Evolutionary conservation across 2,329 filamentous ascomycete genomes (phyloP).

Genomic region (Blastomyces emzantsi): DNA sequence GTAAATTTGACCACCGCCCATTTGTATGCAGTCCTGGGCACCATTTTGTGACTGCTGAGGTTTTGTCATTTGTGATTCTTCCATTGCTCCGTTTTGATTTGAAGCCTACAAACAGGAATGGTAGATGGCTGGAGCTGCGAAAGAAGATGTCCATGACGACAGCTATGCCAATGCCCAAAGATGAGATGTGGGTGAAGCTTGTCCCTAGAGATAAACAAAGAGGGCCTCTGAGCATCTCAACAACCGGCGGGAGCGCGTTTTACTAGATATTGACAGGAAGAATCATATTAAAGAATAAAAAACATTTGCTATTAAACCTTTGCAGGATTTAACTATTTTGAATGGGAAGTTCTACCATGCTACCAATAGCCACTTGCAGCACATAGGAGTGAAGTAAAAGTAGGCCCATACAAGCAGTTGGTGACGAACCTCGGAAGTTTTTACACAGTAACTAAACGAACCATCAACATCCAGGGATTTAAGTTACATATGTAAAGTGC

Average conservation of each 20-base stretch:
- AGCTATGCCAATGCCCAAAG: neutral
- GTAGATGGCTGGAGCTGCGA: neutral
- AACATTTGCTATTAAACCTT: neutral
- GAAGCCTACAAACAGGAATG: neutral
- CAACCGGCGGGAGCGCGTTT: neutral
- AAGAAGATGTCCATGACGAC: neutral
- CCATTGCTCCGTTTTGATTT: neutral
- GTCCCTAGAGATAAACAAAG: neutral
- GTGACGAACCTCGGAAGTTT: neutral
- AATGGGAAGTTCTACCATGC: neutral
- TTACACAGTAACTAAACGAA: no score
- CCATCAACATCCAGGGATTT: no score
- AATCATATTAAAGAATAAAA: neutral
- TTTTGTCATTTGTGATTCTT: conserved; percentile 22
- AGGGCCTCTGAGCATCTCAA: neutral
- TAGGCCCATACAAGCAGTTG: neutral
- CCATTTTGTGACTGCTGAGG: no score
- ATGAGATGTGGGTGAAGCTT: neutral
- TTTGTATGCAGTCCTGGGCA: neutral
- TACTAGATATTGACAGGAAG: neutral
- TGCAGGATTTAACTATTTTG: neutral
- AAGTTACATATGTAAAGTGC: neutral
- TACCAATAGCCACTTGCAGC: neutral
- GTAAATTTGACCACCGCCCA: neutral
- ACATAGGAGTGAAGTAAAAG: neutral